phyloP scores from a whole-genome alignment of 768 basidiomycete genomes.

The Tremella fuciformis region DNA sequence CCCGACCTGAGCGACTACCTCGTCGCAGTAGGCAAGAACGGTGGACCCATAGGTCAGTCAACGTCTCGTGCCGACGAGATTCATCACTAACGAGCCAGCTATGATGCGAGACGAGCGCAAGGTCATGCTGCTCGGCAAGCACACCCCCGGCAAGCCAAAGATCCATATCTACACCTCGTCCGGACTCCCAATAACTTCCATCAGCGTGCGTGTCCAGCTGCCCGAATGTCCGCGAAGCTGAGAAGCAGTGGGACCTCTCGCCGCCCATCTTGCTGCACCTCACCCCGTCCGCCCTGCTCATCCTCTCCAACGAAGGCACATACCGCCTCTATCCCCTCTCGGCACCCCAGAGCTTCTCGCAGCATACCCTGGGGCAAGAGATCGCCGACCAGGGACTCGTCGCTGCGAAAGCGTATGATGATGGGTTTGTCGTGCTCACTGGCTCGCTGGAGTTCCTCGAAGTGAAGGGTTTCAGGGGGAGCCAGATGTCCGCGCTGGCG shows the following conservation, averaged over 20 bases:
- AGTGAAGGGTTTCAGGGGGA: slow-evolving; percentile 84
- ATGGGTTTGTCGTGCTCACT: slow-evolving; percentile 80
- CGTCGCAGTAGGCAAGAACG: slow-evolving; percentile 75
- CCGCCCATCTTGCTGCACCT: slow-evolving; percentile 64
- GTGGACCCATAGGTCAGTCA: slow-evolving; percentile 77
- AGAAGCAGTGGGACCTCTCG: slow-evolving; percentile 69
- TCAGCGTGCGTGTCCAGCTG: slow-evolving; percentile 47
- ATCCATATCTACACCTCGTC: slow-evolving; percentile 84
- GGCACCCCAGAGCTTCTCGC: slow-evolving; percentile 72
- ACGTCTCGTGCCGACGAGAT: neutral
- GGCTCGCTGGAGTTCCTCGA: slow-evolving; percentile 73
- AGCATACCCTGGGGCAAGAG: slow-evolving; percentile 78
- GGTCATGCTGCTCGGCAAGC: slow-evolving; percentile 64
- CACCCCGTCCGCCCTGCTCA: slow-evolving; percentile 58
- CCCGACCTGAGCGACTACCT: slow-evolving; percentile 75
- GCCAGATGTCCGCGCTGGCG: slow-evolving; percentile 67
- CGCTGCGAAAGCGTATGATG: slow-evolving; percentile 80
- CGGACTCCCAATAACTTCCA: slow-evolving; percentile 59
- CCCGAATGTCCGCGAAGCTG: neutral
- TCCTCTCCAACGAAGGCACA: slow-evolving; percentile 86
- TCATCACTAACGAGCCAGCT: slow-evolving; percentile 57
- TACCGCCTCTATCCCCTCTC: slow-evolving; percentile 70
- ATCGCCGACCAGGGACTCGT: slow-evolving; percentile 74
- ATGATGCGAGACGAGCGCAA: slow-evolving; percentile 81
- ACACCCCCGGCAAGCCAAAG: slow-evolving; percentile 67